A percentile compares a stretch with the other conserved stretches of the same genome.
phyloP scores from a whole-genome alignment of 768 basidiomycete species.

The Boletellus sp. region DNA sequence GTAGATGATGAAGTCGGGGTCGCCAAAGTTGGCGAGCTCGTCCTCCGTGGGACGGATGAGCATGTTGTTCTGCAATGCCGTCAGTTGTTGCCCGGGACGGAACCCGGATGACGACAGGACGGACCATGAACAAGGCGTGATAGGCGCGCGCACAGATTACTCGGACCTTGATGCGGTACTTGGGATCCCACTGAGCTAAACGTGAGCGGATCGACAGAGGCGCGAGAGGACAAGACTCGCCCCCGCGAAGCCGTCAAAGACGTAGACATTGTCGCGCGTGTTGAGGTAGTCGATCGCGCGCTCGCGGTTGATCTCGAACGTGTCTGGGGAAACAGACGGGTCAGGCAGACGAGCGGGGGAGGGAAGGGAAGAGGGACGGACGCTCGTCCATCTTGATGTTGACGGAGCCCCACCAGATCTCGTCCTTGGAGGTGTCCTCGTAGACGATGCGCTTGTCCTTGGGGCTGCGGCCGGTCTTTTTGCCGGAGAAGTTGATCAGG shows the following conservation, averaged over 20 bases:
- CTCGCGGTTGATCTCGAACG: constrained; percentile 98
- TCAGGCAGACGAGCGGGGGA: not conserved
- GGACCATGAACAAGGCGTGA: constrained; percentile 96
- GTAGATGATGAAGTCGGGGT: constrained; percentile 99
- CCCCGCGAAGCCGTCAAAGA: constrained; percentile 94
- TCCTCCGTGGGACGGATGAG: constrained; percentile 96
- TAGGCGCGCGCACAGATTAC: constrained; percentile 98
- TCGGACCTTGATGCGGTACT: constrained; percentile 99
- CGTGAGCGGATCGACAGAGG: not conserved
- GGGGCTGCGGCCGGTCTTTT: constrained; percentile 96
- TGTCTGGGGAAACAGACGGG: constrained; percentile 55
- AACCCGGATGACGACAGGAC: constrained; percentile 24
- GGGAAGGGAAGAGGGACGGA: constrained; percentile 38
- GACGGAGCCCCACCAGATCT: constrained; percentile 99
- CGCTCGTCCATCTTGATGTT: constrained; percentile 99
- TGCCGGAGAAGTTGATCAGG: constrained; percentile 99
- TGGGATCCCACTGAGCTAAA: constrained; percentile 84
- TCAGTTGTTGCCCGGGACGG: constrained; percentile 7
- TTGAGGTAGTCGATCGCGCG: constrained; percentile 99
- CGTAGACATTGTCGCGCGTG: constrained; percentile 96
- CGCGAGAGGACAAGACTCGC: constrained; percentile 38
- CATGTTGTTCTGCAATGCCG: constrained; percentile 82
- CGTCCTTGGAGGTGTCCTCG: constrained; percentile 93
- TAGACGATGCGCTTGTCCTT: constrained; percentile 99
- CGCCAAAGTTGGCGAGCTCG: constrained; percentile 90